Conservation (phyloP, 768 basidiomycete genomes). For the Suillus alpinus region DNA sequence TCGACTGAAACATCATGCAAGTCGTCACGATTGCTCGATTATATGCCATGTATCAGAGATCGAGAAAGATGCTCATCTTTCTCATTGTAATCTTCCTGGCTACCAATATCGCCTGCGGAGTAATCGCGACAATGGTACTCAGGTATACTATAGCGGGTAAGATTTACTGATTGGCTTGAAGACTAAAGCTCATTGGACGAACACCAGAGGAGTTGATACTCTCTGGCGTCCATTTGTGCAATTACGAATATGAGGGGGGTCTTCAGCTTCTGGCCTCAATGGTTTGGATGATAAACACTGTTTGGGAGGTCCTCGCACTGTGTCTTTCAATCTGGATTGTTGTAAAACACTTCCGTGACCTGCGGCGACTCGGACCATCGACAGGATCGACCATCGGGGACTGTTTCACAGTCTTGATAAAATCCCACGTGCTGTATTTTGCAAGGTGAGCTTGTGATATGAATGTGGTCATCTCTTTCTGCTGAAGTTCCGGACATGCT, state of each 20-base stretch:
- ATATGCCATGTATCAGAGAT: not conserved
- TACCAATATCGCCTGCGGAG: not conserved
- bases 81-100: not conserved
- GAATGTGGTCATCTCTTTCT: not conserved
- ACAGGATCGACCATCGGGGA: too few relatives aligned
- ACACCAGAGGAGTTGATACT: not conserved
- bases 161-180: not conserved
- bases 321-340: too few relatives aligned
- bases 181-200: not conserved
- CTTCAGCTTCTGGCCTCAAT: too few relatives aligned
- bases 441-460: not conserved
- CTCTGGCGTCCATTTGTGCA: not conserved
- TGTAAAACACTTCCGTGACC: too few relatives aligned
- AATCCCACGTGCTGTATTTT: not conserved
- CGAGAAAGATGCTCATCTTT: not conserved
- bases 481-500: too few relatives aligned
- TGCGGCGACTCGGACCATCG: too few relatives aligned
- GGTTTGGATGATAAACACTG: too few relatives aligned
- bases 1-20: not conserved
- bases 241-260: too few relatives aligned
- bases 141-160: rapidly evolving
- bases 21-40: not conserved
- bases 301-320: too few relatives aligned
- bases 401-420: too few relatives aligned
- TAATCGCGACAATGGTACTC: not conserved